These are phyloP conservation scores for Chiua virens DNA, from an alignment of 768 basidiomycete species.

Conservation along the genomic window DNA sequence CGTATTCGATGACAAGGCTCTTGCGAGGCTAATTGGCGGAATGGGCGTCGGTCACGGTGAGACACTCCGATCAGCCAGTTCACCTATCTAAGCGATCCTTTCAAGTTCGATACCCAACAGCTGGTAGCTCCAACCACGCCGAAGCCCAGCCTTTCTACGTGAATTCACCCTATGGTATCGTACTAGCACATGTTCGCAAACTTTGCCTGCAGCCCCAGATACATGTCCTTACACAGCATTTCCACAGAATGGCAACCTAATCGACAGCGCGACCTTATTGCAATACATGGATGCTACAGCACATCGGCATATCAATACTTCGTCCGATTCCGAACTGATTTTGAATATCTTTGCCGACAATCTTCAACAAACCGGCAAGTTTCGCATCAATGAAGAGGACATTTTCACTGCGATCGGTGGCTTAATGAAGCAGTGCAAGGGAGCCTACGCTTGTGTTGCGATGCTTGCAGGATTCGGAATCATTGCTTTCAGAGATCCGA, in stretches of 20 bases:
- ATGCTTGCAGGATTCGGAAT: constrained; percentile 99
- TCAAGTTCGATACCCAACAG: constrained; percentile 94
- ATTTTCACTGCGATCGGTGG: constrained; percentile 93
- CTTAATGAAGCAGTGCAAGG: constrained; percentile 84
- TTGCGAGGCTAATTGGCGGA: constrained; percentile 78
- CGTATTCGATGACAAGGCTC: constrained; percentile 80
- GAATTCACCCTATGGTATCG: constrained; percentile 99
- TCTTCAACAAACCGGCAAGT: constrained; percentile 97
- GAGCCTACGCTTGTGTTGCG: constrained; percentile 96
- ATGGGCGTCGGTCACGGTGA: constrained; percentile 99
- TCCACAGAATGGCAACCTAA: constrained; percentile 92
- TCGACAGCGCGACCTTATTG: constrained; percentile 85
- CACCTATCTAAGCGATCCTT: constrained; percentile 11
- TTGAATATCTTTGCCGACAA: constrained; percentile 98
- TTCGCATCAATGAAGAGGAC: constrained; percentile 99
- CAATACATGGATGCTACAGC: constrained; percentile 95
- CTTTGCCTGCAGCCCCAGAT: background rate
- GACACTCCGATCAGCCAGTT: constrained; percentile 17
- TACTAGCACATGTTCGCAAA: constrained; percentile 82
- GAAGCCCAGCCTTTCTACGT: constrained; percentile 99
- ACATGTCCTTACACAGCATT: constrained; percentile 1
- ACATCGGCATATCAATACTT: constrained; percentile 98
- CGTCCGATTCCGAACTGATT: constrained; percentile 95
- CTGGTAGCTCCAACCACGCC: constrained; percentile 93
- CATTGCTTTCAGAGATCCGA: constrained; percentile 97